phyloP scores from a whole-genome alignment of 2,329 filamentous ascomycete species.

The Exophiala phaeomuriformis region DNA sequence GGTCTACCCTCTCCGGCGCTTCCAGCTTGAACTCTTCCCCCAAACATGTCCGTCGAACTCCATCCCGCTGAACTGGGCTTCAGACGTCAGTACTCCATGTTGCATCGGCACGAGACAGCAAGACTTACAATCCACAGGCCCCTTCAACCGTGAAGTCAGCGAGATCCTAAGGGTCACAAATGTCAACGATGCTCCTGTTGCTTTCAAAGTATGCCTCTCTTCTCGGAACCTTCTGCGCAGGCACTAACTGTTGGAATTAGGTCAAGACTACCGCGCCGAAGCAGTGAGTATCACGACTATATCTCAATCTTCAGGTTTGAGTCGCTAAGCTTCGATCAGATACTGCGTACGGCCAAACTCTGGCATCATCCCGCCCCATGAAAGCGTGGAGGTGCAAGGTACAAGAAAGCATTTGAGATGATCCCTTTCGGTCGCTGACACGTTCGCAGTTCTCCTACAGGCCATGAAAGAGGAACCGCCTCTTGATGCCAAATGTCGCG shows the following conservation, averaged over 20 bases:
- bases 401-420: conserved; percentile 21
- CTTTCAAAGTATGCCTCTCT: conserved; percentile 49
- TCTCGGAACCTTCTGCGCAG: conserved; percentile 12
- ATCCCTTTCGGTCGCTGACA: conserved; percentile 1
- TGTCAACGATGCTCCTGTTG: conserved; percentile 50
- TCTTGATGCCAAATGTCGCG: conserved; percentile 78
- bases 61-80: conserved; percentile 88
- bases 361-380: conserved; percentile 83
- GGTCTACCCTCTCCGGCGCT: conserved; percentile 2
- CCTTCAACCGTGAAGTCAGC: conserved; percentile 58
- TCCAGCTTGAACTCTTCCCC: conserved; percentile 20
- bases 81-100: conserved; percentile 54
- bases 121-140: conserved; percentile 40
- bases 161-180: conserved; percentile 55
- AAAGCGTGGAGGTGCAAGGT: conserved; percentile 90
- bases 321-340: conserved; percentile 45
- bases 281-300: conserved; percentile 59
- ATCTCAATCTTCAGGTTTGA: conserved; percentile 1
- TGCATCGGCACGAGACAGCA: conserved; percentile 4
- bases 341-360: conserved; percentile 98
- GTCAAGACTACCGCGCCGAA: conserved; percentile 99
- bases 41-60: conserved; percentile 86
- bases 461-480: conserved; percentile 95
- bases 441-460: conserved; percentile 71
- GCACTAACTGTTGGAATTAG: conserved; percentile 40